Evolutionary conservation across 2,329 filamentous ascomycete genomes (phyloP).

Genomic region (Phaeosphaeria sp.): DNA sequence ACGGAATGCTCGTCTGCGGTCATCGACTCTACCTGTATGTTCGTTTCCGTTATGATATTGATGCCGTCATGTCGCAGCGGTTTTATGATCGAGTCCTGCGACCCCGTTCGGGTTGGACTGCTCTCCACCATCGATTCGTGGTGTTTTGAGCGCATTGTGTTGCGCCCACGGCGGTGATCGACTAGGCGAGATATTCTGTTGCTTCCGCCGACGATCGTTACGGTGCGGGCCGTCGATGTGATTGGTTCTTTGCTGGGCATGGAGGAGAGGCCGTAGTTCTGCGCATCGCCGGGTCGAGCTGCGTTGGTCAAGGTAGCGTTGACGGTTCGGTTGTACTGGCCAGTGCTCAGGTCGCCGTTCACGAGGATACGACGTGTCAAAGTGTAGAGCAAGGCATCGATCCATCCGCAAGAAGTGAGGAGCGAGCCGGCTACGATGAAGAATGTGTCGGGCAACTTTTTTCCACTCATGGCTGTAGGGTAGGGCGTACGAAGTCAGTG

Average conservation of each 20-base stretch:
- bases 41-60: constrained; percentile 42
- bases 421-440: constrained; percentile 67
- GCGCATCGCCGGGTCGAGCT: constrained; percentile 31
- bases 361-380: constrained; percentile 51
- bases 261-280: constrained; percentile 36
- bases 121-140: constrained; percentile 26
- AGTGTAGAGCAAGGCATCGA: constrained; percentile 52
- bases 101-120: constrained; percentile 36
- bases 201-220: constrained; percentile 45
- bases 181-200: constrained; percentile 37
- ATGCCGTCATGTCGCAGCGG: constrained; percentile 22
- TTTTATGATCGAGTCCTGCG: constrained; percentile 45
- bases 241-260: constrained; percentile 34
- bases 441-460: constrained; percentile 58
- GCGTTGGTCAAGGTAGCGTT: constrained; percentile 31
- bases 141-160: constrained; percentile 14
- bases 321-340: constrained; percentile 30
- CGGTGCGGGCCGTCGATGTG: constrained; percentile 31
- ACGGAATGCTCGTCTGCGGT: constrained; percentile 10
- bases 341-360: constrained; percentile 37
- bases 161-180: constrained; percentile 32
- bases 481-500: too few relatives aligned
- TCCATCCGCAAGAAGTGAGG: constrained; percentile 57
- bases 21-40: constrained; percentile 40
- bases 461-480: constrained; percentile 47